phyloP scores from a whole-genome alignment of 148 eudicot genomes.

The Bassia scoparia region DNA sequence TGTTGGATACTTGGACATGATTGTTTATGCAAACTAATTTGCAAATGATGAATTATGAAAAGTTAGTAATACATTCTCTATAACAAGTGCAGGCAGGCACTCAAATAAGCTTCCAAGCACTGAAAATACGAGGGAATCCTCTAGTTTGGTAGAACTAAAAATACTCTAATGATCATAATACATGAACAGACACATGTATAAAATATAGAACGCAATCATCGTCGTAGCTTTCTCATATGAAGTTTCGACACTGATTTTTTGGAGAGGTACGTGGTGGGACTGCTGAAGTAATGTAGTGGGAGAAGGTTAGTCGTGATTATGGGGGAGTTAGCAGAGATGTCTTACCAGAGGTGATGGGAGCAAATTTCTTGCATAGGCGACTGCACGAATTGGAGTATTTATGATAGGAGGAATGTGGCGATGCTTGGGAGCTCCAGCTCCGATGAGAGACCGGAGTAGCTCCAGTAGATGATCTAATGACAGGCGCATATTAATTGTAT shows the following conservation, averaged over 20 bases:
- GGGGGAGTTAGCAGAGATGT: slow-evolving; percentile 49
- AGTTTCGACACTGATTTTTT: slow-evolving; percentile 25
- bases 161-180: no score
- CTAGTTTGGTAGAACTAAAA: no score
- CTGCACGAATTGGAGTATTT: slow-evolving; percentile 39
- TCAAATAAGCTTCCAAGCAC: no score
- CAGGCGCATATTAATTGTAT: slow-evolving; percentile 61
- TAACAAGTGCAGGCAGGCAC: no score
- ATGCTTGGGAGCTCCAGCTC: slow-evolving; percentile 32
- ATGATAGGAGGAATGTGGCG: slow-evolving; percentile 48
- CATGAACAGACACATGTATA: background rate
- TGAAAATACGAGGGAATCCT: no score
- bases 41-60: no score
- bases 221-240: slow-evolving; percentile 31
- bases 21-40: no score
- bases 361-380: slow-evolving; percentile 53
- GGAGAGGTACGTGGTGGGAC: slow-evolving; percentile 36
- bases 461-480: slow-evolving; percentile 39
- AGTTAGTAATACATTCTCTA: no score
- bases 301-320: slow-evolving; percentile 38
- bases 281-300: slow-evolving; percentile 26
- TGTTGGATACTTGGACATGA: no score
- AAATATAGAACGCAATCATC: slow-evolving; percentile 4
- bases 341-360: slow-evolving; percentile 50
- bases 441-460: slow-evolving; percentile 29